Conservation (phyloP, 371 early-diverging fungal genomes). For the Mucor sp. region DNA sequence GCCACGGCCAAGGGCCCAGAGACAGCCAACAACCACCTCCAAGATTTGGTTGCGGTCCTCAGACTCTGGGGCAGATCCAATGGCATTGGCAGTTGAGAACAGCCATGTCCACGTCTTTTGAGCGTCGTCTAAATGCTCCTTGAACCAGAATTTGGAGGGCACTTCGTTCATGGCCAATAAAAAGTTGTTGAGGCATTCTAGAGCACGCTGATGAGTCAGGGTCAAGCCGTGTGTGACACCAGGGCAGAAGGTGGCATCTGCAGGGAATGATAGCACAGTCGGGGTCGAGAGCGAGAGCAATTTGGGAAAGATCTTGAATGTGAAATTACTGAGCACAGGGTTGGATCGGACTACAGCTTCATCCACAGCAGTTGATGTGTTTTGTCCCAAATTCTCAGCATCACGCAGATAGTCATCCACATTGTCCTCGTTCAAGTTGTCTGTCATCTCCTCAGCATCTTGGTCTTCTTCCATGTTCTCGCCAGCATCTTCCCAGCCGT, state of each 20-base stretch:
- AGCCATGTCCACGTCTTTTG: slow-evolving; percentile 65
- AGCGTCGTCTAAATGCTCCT: slow-evolving; percentile 55
- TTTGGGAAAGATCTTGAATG: slow-evolving; percentile 50
- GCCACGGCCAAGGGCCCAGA: slow-evolving; percentile 77
- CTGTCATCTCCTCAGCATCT: slow-evolving; percentile 45
- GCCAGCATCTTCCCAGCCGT: slow-evolving; percentile 61
- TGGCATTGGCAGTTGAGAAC: slow-evolving; percentile 52
- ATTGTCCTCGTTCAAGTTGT: slow-evolving; percentile 47
- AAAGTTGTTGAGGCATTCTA: slow-evolving; percentile 79
- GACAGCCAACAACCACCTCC: slow-evolving; percentile 69
- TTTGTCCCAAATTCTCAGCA: slow-evolving; percentile 21
- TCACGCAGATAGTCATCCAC: slow-evolving; percentile 49
- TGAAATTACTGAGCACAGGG: slow-evolving; percentile 52
- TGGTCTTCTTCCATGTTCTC: slow-evolving; percentile 52
- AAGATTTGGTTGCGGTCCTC: slow-evolving; percentile 48
- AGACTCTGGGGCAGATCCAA: slow-evolving; percentile 37
- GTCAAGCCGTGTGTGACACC: slow-evolving; percentile 51
- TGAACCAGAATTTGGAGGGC: slow-evolving; percentile 70
- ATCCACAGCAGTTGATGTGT: slow-evolving; percentile 24
- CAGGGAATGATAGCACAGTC: slow-evolving; percentile 55
- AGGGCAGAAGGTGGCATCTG: slow-evolving; percentile 39
- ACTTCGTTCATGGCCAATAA: slow-evolving; percentile 71
- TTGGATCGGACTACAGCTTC: slow-evolving; percentile 31
- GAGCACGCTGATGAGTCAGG: slow-evolving; percentile 67
- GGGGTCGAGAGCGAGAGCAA: slow-evolving; percentile 57